Conservation (phyloP, 345 rosid genomes). For the Trapa incisa region DNA sequence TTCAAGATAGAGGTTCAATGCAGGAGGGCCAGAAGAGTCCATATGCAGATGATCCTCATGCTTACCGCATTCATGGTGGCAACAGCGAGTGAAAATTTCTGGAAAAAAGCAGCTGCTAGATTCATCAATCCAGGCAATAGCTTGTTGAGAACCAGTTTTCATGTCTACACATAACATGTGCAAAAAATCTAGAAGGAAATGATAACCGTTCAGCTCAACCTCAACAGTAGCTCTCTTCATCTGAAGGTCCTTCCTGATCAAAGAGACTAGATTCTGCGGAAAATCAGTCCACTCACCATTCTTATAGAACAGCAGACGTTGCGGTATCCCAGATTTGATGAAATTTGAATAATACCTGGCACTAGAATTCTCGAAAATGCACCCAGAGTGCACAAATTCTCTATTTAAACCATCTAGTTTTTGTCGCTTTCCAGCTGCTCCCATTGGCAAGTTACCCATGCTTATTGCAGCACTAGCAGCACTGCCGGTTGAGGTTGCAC, state of each 20-base stretch:
- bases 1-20: conserved; percentile 72
- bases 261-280: conserved; percentile 28
- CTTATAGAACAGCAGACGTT: conserved; percentile 62
- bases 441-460: conserved; percentile 14
- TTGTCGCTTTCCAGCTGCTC: conserved; percentile 37
- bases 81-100: conserved; percentile 36
- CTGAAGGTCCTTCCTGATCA: conserved; percentile 41
- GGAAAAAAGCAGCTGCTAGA: conserved; percentile 75
- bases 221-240: conserved; percentile 54
- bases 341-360: conserved; percentile 56
- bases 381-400: conserved; percentile 6
- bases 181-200: conserved; percentile 59
- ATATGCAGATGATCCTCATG: conserved; percentile 12
- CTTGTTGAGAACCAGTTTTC: conserved; percentile 49
- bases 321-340: conserved; percentile 49
- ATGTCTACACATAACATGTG: conserved; percentile 62
- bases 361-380: conserved; percentile 30
- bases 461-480: conserved; percentile 18
- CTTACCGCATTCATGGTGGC: conserved; percentile 23
- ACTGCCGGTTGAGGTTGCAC: conserved; percentile 28
- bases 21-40: conserved; percentile 28
- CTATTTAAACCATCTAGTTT: conserved; percentile 24
- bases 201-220: conserved; percentile 36
- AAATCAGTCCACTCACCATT: conserved; percentile 75
- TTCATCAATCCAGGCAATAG: conserved; percentile 94